A percentile compares a stretch with the other conserved stretches of the same genome.
Evolutionary conservation across 495 filamentous ascomycete genomes (phyloP).

Genomic region (Platismatia glauca): DNA sequence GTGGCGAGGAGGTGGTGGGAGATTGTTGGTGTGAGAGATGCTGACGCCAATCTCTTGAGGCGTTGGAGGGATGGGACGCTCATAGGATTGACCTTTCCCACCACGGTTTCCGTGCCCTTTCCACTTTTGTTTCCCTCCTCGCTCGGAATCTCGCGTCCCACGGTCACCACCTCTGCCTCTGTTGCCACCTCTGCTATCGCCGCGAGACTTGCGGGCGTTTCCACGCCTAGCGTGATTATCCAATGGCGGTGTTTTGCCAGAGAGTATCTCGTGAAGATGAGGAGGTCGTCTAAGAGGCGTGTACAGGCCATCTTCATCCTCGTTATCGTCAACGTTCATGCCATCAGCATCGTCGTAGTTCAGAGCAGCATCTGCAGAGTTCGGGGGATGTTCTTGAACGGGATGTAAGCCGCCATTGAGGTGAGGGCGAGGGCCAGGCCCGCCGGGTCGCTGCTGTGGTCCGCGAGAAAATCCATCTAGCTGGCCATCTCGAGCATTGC

Average conservation of each 20-base stretch:
- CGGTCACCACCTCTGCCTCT: constrained; percentile 34
- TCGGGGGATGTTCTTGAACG: constrained; percentile 26
- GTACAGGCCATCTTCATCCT: constrained; percentile 55
- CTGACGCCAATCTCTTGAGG: constrained; percentile 19
- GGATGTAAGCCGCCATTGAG: constrained; percentile 32
- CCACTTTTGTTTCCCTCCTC: constrained; percentile 31
- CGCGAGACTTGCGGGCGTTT: constrained; percentile 31
- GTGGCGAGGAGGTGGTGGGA: constrained; percentile 14
- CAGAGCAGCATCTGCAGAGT: neutral
- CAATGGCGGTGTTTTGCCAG: constrained; percentile 34
- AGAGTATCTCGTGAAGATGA: constrained; percentile 48
- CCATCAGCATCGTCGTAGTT: constrained; percentile 27
- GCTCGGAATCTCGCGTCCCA: constrained; percentile 25
- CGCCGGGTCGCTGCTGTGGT: constrained; percentile 29
- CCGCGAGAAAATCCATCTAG: constrained; percentile 22
- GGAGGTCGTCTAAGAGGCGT: constrained; percentile 58
- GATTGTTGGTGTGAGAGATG: constrained; percentile 14
- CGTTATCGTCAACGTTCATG: constrained; percentile 40
- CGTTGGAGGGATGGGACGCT: constrained; percentile 24
- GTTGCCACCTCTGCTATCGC: constrained; percentile 41
- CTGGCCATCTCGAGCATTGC: constrained; percentile 32
- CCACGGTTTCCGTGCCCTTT: constrained; percentile 24
- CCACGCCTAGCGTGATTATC: constrained; percentile 32
- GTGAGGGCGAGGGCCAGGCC: constrained; percentile 29
- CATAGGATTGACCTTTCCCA: neutral